These are phyloP conservation scores for Cladosporium colombiae DNA, from an alignment of 2,329 filamentous ascomycete species.

Conservation along the genomic window DNA sequence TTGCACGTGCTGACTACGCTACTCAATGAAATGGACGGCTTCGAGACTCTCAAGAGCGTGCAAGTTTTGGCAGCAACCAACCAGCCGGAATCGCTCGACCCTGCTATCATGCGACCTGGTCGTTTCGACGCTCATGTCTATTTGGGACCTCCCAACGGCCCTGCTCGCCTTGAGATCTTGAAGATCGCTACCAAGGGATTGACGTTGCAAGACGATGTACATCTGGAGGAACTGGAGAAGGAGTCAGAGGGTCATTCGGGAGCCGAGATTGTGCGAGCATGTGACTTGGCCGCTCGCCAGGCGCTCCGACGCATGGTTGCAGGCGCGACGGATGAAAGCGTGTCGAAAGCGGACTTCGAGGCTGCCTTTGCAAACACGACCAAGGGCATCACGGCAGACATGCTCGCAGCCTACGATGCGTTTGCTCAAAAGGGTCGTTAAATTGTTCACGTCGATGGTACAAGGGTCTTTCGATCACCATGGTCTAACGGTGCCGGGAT, in stretches of 20 bases:
- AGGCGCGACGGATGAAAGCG: constrained; percentile 38
- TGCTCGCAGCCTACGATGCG: constrained; percentile 60
- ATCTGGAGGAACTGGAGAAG: constrained; percentile 63
- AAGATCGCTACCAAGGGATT: constrained; percentile 65
- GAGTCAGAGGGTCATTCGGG: constrained; percentile 78
- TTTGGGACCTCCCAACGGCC: constrained; percentile 74
- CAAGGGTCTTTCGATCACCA: not conserved
- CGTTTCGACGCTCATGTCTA: constrained; percentile 84
- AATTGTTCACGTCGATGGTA: not conserved
- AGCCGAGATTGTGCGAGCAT: constrained; percentile 72
- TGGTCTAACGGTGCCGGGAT: not conserved
- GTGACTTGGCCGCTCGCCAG: constrained; percentile 41
- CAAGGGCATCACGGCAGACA: constrained; percentile 60
- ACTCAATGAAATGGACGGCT: constrained; percentile 94
- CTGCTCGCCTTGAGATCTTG: constrained; percentile 76
- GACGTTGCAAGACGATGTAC: constrained; percentile 61
- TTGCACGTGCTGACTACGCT: constrained; percentile 87
- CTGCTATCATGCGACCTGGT: constrained; percentile 81
- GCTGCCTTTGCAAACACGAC: constrained; percentile 46
- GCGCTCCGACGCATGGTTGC: constrained; percentile 44
- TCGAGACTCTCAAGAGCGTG: constrained; percentile 79
- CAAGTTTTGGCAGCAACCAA: constrained; percentile 91
- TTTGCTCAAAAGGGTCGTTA: constrained; percentile 37
- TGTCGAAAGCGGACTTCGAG: constrained; percentile 48
- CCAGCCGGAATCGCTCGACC: constrained; percentile 80